Conservation (phyloP, 768 basidiomycete species). For the Naganishia friedmannii region DNA sequence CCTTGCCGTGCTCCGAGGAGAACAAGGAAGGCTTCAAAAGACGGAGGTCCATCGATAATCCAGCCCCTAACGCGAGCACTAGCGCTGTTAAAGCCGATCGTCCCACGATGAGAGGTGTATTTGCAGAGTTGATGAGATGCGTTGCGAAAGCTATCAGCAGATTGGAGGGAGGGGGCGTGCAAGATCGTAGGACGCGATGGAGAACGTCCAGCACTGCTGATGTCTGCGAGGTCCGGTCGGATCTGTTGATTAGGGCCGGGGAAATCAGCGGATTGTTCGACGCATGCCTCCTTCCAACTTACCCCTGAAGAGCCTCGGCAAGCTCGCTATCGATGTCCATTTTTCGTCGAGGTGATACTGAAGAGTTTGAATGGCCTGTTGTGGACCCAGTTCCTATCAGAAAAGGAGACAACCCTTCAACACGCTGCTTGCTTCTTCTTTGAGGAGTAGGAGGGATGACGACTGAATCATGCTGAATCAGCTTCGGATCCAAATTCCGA, state of each 20-base stretch:
- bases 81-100: conserved; percentile 83
- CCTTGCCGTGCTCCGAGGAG: conserved; percentile 58
- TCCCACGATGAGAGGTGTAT: conserved; percentile 77
- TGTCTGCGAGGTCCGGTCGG: conserved; percentile 13
- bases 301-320: conserved; percentile 11
- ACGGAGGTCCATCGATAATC: conserved; percentile 55
- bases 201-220: conserved; percentile 9
- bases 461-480: conserved; percentile 14
- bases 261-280: not conserved
- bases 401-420: not conserved
- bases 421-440: not conserved
- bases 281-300: not conserved
- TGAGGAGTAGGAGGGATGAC: conserved; percentile 3
- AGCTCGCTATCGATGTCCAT: conserved; percentile 9
- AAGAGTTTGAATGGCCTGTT: not conserved
- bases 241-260: not conserved
- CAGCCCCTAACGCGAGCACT: conserved; percentile 54
- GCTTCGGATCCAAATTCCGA: conserved; percentile 17
- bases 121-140: conserved; percentile 73
- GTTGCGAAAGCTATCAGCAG: conserved; percentile 63
- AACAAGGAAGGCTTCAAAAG: conserved; percentile 52
- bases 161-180: conserved; percentile 10
- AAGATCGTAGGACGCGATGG: not conserved
- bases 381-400: too few species aligned
- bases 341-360: not conserved